Evolutionary conservation across 352 stramenopile genomes (phyloP).

Genomic region (Pythium monospermum): DNA sequence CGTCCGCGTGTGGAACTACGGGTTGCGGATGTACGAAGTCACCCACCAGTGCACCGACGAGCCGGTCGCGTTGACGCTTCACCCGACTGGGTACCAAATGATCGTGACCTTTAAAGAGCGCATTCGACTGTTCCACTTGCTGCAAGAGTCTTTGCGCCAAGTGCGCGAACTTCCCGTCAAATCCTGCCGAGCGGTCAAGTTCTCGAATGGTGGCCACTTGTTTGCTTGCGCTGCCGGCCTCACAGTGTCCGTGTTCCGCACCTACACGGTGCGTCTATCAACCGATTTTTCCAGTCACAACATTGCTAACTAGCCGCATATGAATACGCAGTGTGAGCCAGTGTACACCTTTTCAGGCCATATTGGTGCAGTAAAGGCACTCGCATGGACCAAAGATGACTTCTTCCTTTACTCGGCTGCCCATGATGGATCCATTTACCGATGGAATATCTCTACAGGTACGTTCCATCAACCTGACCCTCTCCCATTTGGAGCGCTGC

Average conservation of each 20-base stretch:
- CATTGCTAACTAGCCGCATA: not conserved
- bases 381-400: slow-evolving; percentile 72
- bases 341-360: slow-evolving; percentile 76
- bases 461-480: too few species aligned
- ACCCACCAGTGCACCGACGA: slow-evolving; percentile 61
- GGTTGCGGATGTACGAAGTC: slow-evolving; percentile 56
- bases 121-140: slow-evolving; percentile 64
- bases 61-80: slow-evolving; percentile 49
- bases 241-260: slow-evolving; percentile 53
- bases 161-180: slow-evolving; percentile 66
- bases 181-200: slow-evolving; percentile 50
- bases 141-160: slow-evolving; percentile 62
- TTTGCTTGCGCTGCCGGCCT: slow-evolving; percentile 69
- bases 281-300: not conserved
- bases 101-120: slow-evolving; percentile 78
- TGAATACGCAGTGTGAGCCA: slow-evolving; percentile 35
- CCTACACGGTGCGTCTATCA: slow-evolving; percentile 43
- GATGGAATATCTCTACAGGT: slow-evolving; percentile 54
- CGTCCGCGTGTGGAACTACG: slow-evolving; percentile 87
- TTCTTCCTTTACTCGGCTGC: slow-evolving; percentile 69
- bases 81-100: slow-evolving; percentile 67
- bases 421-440: slow-evolving; percentile 78
- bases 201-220: slow-evolving; percentile 64
- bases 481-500: too few species aligned
- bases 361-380: slow-evolving; percentile 60